Base-by-base conservation (phyloP, 2,329 filamentous ascomycete genomes). In the Thermomyces lanuginosus region DNA sequence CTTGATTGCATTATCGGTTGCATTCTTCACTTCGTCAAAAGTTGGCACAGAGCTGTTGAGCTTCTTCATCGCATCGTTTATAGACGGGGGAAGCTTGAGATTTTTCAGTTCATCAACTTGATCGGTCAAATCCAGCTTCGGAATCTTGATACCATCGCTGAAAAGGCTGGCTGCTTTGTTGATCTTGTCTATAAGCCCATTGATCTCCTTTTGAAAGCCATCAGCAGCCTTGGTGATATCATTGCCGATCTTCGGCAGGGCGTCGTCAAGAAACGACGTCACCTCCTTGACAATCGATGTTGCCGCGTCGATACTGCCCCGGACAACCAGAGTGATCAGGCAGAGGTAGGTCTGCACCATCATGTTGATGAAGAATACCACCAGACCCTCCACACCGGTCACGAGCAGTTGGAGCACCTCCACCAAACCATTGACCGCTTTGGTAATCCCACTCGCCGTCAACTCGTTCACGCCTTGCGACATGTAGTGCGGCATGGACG, bases 401-500 rank as follows among this genome's bases (percentile, higher is more conserved):
- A 95, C 62, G 33, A 76, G 73, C 47, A 95, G 63, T 34, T 74
- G 63, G 26, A 95, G 64, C 56, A 89, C 72, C 21, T 71, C 63
- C 51, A 89, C 79, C 49, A 95, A 66, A 25, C 72, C 86, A 35
- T 72, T 66, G 37, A 95, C 72, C 6, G 82, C 72, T 41, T 76
- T 73, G 40, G 84, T 80, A 39, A 95, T 75, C 30, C 80, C 76
- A 24, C 66, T 66, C 16, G 82, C 80, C 5, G 81, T 77, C 40
- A 95, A 59, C 32, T 81, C 69, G 55, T 98, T 98, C 48, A 93
- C 75, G 29, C 89, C 89, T 27, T 68, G 62, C 2, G 84, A 79
- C 48, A 95, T 74, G 56, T 92, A 95, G 54, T 93, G 78, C 31
- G 89, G 89, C 83, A 95, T 92, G 19, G 89, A 95, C 20, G 86